A percentile compares a stretch with the other conserved stretches of the same genome.
Evolutionary conservation across 1,284 basidiomycete genomes (phyloP).

Genomic region (Athelia psychrophila): DNA sequence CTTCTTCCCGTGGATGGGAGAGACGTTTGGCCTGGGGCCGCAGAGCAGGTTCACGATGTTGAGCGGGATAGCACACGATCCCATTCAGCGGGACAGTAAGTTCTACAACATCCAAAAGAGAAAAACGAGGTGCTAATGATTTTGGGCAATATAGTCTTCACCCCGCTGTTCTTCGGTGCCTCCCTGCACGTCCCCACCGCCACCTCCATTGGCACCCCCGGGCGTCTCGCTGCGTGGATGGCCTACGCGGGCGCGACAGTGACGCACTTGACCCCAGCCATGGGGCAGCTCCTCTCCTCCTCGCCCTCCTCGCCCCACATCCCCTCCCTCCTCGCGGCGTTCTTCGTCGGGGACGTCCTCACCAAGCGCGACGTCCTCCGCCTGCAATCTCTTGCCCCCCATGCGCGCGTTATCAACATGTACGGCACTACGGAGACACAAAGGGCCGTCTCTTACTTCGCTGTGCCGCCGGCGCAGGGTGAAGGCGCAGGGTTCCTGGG

Average conservation of each 20-base stretch:
- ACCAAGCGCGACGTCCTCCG: slow-evolving; percentile 98
- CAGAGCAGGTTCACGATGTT: slow-evolving; percentile 96
- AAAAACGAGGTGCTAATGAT: slow-evolving; percentile 5
- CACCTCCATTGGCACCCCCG: slow-evolving; percentile 97
- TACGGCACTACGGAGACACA: slow-evolving; percentile 99
- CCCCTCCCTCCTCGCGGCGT: slow-evolving; percentile 85
- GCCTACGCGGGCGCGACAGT: slow-evolving; percentile 86
- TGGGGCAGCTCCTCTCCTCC: slow-evolving; percentile 98
- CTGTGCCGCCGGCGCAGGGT: slow-evolving; percentile 81
- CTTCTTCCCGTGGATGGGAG: slow-evolving; percentile 99
- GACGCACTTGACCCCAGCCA: slow-evolving; percentile 96
- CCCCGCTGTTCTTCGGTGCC: slow-evolving; percentile 96
- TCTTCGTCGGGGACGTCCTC: slow-evolving; percentile 99
- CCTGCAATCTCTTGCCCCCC: slow-evolving; percentile 89
- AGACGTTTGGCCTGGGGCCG: slow-evolving; percentile 77
- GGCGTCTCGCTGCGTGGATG: slow-evolving; percentile 99
- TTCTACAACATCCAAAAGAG: slow-evolving; percentile 13
- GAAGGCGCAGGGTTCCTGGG: slow-evolving; percentile 88
- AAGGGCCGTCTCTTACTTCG: slow-evolving; percentile 97
- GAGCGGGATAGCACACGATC: slow-evolving; percentile 98
- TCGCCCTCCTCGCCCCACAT: slow-evolving; percentile 86
- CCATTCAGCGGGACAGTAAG: slow-evolving; percentile 98
- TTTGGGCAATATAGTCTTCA: slow-evolving; percentile 73
- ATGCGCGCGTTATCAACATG: slow-evolving; percentile 98
- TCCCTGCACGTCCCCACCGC: slow-evolving; percentile 95